Evolutionary conservation across 345 rosid species (phyloP), one percentile per base, ranked within the genome.

Genomic region (Conringia planisiliqua): DNA sequence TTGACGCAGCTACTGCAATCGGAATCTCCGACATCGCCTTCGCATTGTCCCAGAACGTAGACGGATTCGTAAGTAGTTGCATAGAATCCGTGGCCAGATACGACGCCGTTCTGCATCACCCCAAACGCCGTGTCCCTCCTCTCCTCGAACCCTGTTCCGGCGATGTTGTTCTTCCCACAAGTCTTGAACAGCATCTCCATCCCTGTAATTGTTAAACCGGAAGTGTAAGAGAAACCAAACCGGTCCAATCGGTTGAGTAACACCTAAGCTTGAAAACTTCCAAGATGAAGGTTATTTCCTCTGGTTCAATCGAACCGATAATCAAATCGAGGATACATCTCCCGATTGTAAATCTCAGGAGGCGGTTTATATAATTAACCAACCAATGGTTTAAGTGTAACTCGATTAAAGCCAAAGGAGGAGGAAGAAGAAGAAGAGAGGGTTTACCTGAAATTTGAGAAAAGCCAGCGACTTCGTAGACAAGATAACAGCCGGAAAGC

Each of bases 11-110:
- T 85, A 2, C 90, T 94, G 58, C 99, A 95, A 78, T 95, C 99
- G 2, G 97, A 80, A 72, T 92, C 98, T 74, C 98, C 99, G 17
- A 95, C 83, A 81, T 92, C 98, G 8, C 99, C 99, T 74, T 94
- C 92, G 69, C 99, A 94, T 79, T 94, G 99, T 33, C 90, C 99
- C 80, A 94, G 80, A 4, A 92, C 74, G 74, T 84, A 87, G 52
- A 94, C 82, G n/a, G 88, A 82, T 70, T 91, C 87, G 72, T 89
- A 90, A 24, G 83, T 92, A 0, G 89, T 79, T 0, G 95, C 81
- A 16, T 79, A 94, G 78, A 83, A 94, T 0, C 97, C 97, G 56
- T 89, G 96, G 3, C 89, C 85, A 3, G 83, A 82, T 4, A 82
- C 88, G 44, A 90, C 92, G 0, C 97, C 98, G 79, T 72, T 87